Percentiles rank a stretch among this genome's conserved stretches.
phyloP scores from a whole-genome alignment of 306 rosid genomes.

The Dicorynia guianensis region DNA sequence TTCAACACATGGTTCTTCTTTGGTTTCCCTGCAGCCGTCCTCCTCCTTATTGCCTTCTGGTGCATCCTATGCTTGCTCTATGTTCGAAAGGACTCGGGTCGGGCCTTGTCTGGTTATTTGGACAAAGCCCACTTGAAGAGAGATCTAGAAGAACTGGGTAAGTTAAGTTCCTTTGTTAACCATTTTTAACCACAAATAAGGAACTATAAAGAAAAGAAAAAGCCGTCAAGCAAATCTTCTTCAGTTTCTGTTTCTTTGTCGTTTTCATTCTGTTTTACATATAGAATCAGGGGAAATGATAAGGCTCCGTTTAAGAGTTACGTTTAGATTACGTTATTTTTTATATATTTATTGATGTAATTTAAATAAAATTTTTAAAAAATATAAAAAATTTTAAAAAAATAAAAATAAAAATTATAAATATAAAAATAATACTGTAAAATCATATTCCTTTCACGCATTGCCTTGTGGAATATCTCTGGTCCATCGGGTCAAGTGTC shows the following conservation, averaged over 20 bases:
- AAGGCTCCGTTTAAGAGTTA: too few species aligned
- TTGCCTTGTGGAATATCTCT: not conserved
- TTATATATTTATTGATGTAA: too few species aligned
- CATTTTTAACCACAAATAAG: not conserved
- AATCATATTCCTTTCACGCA: not conserved
- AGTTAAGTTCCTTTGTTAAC: not conserved
- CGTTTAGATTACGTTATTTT: too few species aligned
- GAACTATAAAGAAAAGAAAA: not conserved
- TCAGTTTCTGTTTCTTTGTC: not conserved
- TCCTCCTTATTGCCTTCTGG: slow-evolving; percentile 66
- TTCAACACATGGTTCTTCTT: slow-evolving; percentile 75
- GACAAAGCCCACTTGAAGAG: slow-evolving; percentile 70
- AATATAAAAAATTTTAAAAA: too few species aligned
- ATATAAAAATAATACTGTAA: too few species aligned
- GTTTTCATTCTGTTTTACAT: not conserved
- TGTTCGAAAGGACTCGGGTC: slow-evolving; percentile 53
- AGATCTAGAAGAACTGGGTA: slow-evolving; percentile 83
- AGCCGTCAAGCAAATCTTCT: not conserved
- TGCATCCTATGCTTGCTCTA: slow-evolving; percentile 64
- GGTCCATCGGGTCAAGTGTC: not conserved
- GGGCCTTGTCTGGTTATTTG: slow-evolving; percentile 64
- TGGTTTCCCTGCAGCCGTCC: slow-evolving; percentile 70
- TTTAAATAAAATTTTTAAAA: too few species aligned
- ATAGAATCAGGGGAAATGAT: too few species aligned
- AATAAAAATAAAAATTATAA: not conserved